Percentiles rank a stretch among this genome's conserved stretches.
These are phyloP conservation scores for Pseudocercospora vitis DNA, from an alignment of 2,329 filamentous ascomycete species.

Conservation along the genomic window DNA sequence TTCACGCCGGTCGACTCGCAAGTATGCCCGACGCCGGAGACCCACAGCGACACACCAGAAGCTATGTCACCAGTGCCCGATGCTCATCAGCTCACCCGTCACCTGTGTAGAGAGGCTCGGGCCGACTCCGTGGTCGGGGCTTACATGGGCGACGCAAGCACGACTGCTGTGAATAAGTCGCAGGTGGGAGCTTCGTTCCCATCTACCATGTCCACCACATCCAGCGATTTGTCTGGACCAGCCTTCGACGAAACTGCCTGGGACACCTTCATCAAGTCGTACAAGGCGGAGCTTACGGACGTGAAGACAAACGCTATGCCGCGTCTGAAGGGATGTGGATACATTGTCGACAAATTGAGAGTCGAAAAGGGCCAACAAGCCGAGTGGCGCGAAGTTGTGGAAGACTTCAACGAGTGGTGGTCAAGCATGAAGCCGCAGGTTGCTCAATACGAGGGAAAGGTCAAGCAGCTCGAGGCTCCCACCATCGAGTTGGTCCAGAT, in stretches of 20 bases:
- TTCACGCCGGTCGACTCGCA: constrained; percentile 35
- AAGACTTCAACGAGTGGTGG: constrained; percentile 45
- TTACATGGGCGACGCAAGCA: background rate
- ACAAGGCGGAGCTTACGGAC: constrained; percentile 37
- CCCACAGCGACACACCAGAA: constrained; percentile 10
- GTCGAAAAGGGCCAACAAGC: constrained; percentile 26
- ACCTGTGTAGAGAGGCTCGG: constrained; percentile 19
- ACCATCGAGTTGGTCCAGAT: constrained; percentile 22
- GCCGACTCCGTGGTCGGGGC: constrained; percentile 7
- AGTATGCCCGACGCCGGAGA: constrained; percentile 26
- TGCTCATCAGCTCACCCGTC: constrained; percentile 22
- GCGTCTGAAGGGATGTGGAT: constrained; percentile 44
- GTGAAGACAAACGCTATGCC: constrained; percentile 42
- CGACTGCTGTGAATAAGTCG: background rate
- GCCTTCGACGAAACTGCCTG: constrained; percentile 35
- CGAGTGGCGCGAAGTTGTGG: constrained; percentile 29
- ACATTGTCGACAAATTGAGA: constrained; percentile 31
- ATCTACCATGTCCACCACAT: constrained; percentile 9
- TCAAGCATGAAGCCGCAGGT: constrained; percentile 38
- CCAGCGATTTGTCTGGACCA: constrained; percentile 10
- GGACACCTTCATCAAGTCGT: constrained; percentile 34
- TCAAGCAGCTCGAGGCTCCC: constrained; percentile 23
- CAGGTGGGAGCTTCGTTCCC: constrained; percentile 14
- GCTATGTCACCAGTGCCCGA: constrained; percentile 17
- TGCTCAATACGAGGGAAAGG: constrained; percentile 33